Evolutionary conservation across 2,329 filamentous ascomycete species (phyloP).

Genomic region (Tolypocladium paradoxum): DNA sequence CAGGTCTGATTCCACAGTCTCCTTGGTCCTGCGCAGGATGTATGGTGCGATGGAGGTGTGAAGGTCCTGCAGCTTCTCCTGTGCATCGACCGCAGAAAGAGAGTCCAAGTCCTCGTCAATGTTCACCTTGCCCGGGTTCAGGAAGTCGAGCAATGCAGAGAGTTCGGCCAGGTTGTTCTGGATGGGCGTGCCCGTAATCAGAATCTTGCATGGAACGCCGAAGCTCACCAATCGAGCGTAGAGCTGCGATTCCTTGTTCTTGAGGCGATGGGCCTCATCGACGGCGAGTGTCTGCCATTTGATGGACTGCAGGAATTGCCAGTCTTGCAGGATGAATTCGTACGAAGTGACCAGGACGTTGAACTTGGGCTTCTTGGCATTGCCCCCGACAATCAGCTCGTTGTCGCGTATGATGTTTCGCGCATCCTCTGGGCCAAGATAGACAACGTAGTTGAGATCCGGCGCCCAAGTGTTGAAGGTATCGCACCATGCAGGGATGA

Average conservation of each 20-base stretch:
- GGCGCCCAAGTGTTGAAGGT: conserved; percentile 96
- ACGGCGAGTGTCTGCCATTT: conserved; percentile 98
- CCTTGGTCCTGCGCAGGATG: conserved; percentile 91
- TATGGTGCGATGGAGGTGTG: conserved; percentile 84
- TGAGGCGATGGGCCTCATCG: conserved; percentile 92
- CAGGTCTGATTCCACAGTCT: conserved; percentile 92
- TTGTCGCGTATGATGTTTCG: conserved; percentile 82
- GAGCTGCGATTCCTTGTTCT: conserved; percentile 90
- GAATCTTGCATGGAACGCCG: conserved; percentile 73
- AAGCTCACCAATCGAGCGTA: conserved; percentile 81
- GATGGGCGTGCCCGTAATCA: conserved; percentile 95
- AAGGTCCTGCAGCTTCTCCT: conserved; percentile 75
- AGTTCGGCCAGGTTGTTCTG: conserved; percentile 94
- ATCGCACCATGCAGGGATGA: conserved; percentile 96
- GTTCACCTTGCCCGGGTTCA: conserved; percentile 86
- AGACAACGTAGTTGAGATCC: conserved; percentile 93
- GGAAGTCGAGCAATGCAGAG: conserved; percentile 85
- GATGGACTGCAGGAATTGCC: conserved; percentile 73
- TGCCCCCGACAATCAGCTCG: conserved; percentile 78
- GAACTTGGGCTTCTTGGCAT: conserved; percentile 84
- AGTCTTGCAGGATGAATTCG: conserved; percentile 85
- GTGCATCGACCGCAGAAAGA: conserved; percentile 67
- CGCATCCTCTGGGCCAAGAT: conserved; percentile 80
- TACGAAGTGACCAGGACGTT: conserved; percentile 97
- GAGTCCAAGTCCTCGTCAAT: conserved; percentile 86